Percentiles rank a stretch among this genome's conserved stretches.
Conservation (phyloP, 2,329 filamentous ascomycete species). For the Colletotrichum endophyticum region DNA sequence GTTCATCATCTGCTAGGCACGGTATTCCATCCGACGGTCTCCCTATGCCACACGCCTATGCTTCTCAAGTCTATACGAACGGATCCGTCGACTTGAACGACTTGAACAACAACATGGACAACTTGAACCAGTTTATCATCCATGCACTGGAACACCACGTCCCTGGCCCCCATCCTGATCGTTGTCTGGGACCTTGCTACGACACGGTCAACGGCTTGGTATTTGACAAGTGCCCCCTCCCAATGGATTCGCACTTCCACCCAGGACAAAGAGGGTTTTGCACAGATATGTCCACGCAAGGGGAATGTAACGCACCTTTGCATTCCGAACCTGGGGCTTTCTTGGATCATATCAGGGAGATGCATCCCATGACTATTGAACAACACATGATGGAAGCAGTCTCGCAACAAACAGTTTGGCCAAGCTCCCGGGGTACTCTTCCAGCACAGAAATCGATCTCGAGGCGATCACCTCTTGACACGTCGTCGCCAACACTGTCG, state of each 20-base stretch:
- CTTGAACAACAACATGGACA: too few relatives aligned
- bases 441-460: background rate
- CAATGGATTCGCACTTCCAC: conserved; percentile 20
- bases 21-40: background rate
- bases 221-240: conserved; percentile 23
- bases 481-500: background rate
- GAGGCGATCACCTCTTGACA: background rate
- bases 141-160: conserved; percentile 35
- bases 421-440: background rate
- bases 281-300: background rate
- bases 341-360: background rate
- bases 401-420: background rate
- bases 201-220: conserved; percentile 12
- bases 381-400: background rate
- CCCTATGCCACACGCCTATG: background rate
- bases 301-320: background rate
- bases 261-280: background rate
- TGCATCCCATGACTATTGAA: background rate
- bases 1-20: background rate
- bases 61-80: background rate
- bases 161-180: background rate
- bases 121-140: conserved; percentile 13
- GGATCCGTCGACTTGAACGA: background rate
- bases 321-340: background rate
- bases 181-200: conserved; percentile 23